A percentile compares a stretch with the other conserved stretches of the same genome.
These are phyloP conservation scores for Leccinum cinnamomeum DNA, from an alignment of 1,284 basidiomycete species.

Conservation along the genomic window DNA sequence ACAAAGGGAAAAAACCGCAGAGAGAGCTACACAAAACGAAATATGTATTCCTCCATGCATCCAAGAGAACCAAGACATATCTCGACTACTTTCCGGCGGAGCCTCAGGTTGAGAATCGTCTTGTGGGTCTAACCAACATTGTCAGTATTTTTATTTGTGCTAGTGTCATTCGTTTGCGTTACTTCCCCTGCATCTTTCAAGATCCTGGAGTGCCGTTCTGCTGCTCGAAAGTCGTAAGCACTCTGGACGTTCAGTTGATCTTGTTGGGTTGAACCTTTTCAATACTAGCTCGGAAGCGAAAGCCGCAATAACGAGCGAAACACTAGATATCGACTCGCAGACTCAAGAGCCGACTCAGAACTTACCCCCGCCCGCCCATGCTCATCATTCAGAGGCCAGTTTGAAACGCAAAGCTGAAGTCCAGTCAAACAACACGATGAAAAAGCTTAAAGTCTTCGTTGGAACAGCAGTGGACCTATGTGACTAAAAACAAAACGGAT, in stretches of 20 bases:
- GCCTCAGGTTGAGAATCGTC: slow-evolving; percentile 53
- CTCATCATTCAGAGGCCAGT: slow-evolving; percentile 18
- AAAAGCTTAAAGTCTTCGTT: slow-evolving; percentile 58
- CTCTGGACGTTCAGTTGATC: not conserved
- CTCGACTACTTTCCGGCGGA: slow-evolving; percentile 67
- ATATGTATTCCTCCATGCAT: slow-evolving; percentile 56
- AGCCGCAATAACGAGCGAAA: slow-evolving; percentile 3
- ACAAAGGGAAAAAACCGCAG: slow-evolving; percentile 47
- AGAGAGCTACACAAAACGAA: slow-evolving; percentile 55
- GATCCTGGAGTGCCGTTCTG: slow-evolving; percentile 11
- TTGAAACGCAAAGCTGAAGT: slow-evolving; percentile 35
- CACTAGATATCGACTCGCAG: slow-evolving; percentile 36
- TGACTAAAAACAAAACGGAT: slow-evolving; percentile 38
- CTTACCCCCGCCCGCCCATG: slow-evolving; percentile 6
- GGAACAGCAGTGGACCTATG: slow-evolving; percentile 57
- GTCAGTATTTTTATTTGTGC: slow-evolving; percentile 38
- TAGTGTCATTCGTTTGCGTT: not conserved
- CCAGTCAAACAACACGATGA: slow-evolving; percentile 36
- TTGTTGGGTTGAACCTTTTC: not conserved
- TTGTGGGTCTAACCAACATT: slow-evolving; percentile 58
- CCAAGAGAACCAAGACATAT: slow-evolving; percentile 49
- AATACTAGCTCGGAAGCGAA: not conserved
- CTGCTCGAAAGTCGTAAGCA: slow-evolving; percentile 32
- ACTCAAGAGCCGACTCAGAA: slow-evolving; percentile 56
- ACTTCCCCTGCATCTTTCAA: slow-evolving; percentile 9